Conservation (phyloP, 352 stramenopile species). For the Phytophthora aleatoria region DNA sequence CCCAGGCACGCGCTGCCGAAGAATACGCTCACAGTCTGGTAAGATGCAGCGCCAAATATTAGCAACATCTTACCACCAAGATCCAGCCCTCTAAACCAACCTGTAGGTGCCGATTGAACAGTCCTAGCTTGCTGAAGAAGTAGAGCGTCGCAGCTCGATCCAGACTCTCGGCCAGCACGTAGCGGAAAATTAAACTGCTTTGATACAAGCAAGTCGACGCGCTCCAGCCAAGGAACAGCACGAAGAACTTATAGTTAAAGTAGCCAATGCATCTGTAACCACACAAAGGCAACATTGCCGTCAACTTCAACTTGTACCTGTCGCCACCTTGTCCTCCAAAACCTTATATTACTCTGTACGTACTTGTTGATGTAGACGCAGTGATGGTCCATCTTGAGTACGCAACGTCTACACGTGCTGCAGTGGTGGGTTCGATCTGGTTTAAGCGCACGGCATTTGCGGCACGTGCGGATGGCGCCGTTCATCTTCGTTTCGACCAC, state of each 20-base stretch:
- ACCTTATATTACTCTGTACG: slow-evolving; percentile 10
- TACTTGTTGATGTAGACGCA: slow-evolving; percentile 92
- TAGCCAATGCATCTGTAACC: slow-evolving; percentile 77
- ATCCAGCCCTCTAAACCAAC: slow-evolving; percentile 26
- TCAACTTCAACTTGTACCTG: slow-evolving; percentile 14
- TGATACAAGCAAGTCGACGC: slow-evolving; percentile 69
- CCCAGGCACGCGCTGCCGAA: slow-evolving; percentile 74
- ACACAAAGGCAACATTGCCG: not conserved
- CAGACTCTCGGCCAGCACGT: slow-evolving; percentile 57
- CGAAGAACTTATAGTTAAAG: slow-evolving; percentile 92
- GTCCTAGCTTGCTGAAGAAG: slow-evolving; percentile 54
- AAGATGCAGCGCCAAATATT: not conserved
- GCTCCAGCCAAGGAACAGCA: slow-evolving; percentile 85
- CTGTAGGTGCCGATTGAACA: slow-evolving; percentile 66
- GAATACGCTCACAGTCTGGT: slow-evolving; percentile 68
- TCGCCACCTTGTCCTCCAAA: not conserved
- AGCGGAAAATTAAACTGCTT: slow-evolving; percentile 70
- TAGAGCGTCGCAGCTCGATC: slow-evolving; percentile 59
- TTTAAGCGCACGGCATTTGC: slow-evolving; percentile 79
- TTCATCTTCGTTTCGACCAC: slow-evolving; percentile 76
- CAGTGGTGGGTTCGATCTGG: slow-evolving; percentile 85
- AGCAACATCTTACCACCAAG: not conserved
- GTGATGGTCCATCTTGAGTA: slow-evolving; percentile 91
- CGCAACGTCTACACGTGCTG: slow-evolving; percentile 72
- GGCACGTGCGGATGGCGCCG: slow-evolving; percentile 66